phyloP scores from a whole-genome alignment of 2,329 filamentous ascomycete species.

The Clonostachys chloroleuca region DNA sequence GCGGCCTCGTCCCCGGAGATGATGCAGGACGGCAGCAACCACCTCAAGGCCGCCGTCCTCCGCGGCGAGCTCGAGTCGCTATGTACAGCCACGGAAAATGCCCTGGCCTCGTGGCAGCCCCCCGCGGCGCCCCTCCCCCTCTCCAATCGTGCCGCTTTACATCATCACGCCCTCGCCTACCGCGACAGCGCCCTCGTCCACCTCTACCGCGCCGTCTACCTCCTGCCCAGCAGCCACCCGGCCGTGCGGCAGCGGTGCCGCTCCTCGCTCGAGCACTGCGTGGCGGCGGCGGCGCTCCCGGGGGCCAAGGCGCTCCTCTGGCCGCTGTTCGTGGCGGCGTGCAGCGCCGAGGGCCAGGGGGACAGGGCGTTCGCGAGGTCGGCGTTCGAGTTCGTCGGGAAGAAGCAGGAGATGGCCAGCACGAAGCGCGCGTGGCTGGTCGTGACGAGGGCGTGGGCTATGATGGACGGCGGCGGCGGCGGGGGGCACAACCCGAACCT shows the following conservation, averaged over 20 bases:
- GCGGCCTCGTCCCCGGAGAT: not conserved
- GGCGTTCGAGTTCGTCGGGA: not conserved
- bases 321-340: not conserved
- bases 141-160: not conserved
- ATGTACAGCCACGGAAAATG: not conserved
- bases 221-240: not conserved
- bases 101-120: not conserved
- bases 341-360: not conserved
- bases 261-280: not conserved
- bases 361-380: not conserved
- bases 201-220: not conserved
- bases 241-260: not conserved
- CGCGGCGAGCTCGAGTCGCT: not conserved
- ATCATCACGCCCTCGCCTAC: not conserved
- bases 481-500: too few species aligned
- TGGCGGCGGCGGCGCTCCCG: too few species aligned
- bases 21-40: not conserved
- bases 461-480: too few species aligned
- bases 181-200: not conserved
- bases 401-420: not conserved
- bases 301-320: not conserved
- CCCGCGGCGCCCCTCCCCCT: not conserved
- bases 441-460: too few species aligned
- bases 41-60: not conserved
- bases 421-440: too few species aligned